Conservation (phyloP, 1,139 yeast genomes). For the Hyphopichia buzzinii region DNA sequence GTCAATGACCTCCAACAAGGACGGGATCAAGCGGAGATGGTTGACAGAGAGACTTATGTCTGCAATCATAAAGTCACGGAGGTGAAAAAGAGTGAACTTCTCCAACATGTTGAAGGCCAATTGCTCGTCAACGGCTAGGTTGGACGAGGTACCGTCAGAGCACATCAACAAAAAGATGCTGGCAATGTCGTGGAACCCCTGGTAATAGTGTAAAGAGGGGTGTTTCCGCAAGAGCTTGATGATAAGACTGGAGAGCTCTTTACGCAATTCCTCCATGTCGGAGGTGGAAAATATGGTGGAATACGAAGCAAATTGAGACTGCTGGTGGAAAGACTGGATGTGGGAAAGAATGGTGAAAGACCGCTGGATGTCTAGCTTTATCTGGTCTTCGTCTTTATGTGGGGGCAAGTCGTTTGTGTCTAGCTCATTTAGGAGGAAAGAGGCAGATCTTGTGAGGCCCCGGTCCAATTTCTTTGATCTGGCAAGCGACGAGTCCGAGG, state of each 20-base stretch:
- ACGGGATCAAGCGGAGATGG: slow-evolving; percentile 66
- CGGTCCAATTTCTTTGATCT: slow-evolving; percentile 2
- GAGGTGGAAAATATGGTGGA: slow-evolving; percentile 33
- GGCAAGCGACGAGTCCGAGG: slow-evolving; percentile 5
- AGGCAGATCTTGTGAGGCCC: slow-evolving; percentile 1
- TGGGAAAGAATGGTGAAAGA: slow-evolving; percentile 52
- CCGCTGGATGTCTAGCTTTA: slow-evolving; percentile 70
- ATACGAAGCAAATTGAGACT: slow-evolving; percentile 24
- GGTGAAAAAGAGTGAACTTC: slow-evolving; percentile 54
- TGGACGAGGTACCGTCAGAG: slow-evolving; percentile 1
- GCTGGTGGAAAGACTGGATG: slow-evolving; percentile 21
- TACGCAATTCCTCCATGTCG: slow-evolving; percentile 36
- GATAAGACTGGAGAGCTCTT: slow-evolving; percentile 47
- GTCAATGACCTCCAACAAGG: slow-evolving; percentile 53
- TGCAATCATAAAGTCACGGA: slow-evolving; percentile 84
- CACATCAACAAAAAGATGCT: slow-evolving; percentile 62
- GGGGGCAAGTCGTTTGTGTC: slow-evolving; percentile 32
- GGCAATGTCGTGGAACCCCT: slow-evolving; percentile 90
- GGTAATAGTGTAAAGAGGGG: slow-evolving; percentile 73
- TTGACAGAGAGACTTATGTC: slow-evolving; percentile 63
- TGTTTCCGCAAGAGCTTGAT: slow-evolving; percentile 55
- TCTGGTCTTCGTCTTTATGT: slow-evolving; percentile 79
- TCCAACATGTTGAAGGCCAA: slow-evolving; percentile 52
- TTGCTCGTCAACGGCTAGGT: slow-evolving; percentile 24
- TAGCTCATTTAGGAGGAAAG: slow-evolving; percentile 20